Percentiles rank a stretch among this genome's conserved stretches.
Evolutionary conservation across 768 basidiomycete genomes (phyloP).

Genomic region (Rubroboletus pulcherrimus): DNA sequence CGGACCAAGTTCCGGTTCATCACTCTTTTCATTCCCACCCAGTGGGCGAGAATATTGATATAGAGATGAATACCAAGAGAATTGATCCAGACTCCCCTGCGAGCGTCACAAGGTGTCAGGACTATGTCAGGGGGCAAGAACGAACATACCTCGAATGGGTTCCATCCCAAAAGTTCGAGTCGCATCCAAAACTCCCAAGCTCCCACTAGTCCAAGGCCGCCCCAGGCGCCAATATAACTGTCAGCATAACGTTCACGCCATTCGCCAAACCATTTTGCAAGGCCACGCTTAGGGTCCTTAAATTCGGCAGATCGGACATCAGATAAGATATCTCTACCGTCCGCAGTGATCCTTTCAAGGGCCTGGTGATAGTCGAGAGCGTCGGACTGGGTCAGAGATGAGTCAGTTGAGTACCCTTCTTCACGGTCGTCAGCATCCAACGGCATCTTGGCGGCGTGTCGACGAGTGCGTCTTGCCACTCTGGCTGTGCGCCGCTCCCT

Average conservation of each 20-base stretch:
- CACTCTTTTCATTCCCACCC: conserved; percentile 41
- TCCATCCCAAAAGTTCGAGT: conserved; percentile 83
- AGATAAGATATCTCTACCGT: conserved; percentile 57
- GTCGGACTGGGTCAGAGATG: conserved; percentile 63
- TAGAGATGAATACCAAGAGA: conserved; percentile 77
- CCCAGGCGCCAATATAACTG: conserved; percentile 85
- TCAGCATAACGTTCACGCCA: conserved; percentile 81
- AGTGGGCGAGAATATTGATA: conserved; percentile 65
- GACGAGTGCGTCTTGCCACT: conserved; percentile 47
- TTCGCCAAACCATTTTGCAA: conserved; percentile 56
- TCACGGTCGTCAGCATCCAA: conserved; percentile 37
- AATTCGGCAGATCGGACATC: conserved; percentile 88
- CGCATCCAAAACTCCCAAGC: conserved; percentile 97
- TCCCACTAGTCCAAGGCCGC: conserved; percentile 79
- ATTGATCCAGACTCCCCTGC: conserved; percentile 71
- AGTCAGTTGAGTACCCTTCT: conserved; percentile 88
- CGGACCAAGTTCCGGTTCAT: conserved; percentile 62
- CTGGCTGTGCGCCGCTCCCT: conserved; percentile 61
- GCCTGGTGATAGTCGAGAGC: conserved; percentile 67
- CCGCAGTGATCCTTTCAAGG: conserved; percentile 45
- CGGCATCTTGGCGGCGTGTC: conserved; percentile 32
- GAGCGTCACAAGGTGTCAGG: conserved; percentile 13
- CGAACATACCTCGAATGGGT: conserved; percentile 68
- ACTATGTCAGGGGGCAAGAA: neutral
- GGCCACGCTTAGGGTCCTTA: conserved; percentile 70